Base-by-base conservation (phyloP, 2,329 filamentous ascomycete species). In the Fusarium veterinarium region DNA sequence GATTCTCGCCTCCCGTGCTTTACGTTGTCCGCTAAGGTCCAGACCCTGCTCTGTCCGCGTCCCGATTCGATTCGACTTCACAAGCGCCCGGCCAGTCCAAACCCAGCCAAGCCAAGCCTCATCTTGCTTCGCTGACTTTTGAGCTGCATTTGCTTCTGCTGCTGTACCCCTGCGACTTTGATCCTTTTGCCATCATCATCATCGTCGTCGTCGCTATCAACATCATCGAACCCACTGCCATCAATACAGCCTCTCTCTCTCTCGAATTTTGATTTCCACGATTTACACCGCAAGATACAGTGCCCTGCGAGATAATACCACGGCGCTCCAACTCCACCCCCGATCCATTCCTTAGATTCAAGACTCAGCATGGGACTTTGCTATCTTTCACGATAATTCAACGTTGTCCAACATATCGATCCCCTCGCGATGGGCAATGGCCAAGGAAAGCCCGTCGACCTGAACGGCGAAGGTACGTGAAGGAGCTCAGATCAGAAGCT, bases 401-500 rank as follows among this genome's bases (percentile, higher is more conserved):
- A 74, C 64, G 64, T 74, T 66, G 71, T 74, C 78, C 71, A 73
- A 64, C 69, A 60, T 64, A 75, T 74, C 75, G 67, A 74, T 72
- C 66, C 64, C 68, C 63, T 67, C 73, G 77, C 75, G 67, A 98
- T 98, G 95, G 95, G 95, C 82, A 98, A 98, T 86, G 93, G 92
- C 81, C 95, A 95, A 84, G 95, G 95, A 84, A 98, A 98, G 84
- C 94, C 93, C 83, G 90, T 97, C 85, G 92, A 95, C 82, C 92
- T 95, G 84, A 93, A 92, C 84, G 95, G 97, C 86, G 93, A 97
- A 92, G 93, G 95, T 97, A 86, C 59, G 80, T 78, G 30, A 63
- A 60, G 37, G 30, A 20, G 19, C 38, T 58, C 58, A 20, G 25
- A 35, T 55, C 62, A 41, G 20, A 28, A n/a, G 31, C 49, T 60